These are phyloP conservation scores for Vanderwaltozyma tropicalis DNA, from an alignment of 805 yeast species.

Conservation along the genomic window DNA sequence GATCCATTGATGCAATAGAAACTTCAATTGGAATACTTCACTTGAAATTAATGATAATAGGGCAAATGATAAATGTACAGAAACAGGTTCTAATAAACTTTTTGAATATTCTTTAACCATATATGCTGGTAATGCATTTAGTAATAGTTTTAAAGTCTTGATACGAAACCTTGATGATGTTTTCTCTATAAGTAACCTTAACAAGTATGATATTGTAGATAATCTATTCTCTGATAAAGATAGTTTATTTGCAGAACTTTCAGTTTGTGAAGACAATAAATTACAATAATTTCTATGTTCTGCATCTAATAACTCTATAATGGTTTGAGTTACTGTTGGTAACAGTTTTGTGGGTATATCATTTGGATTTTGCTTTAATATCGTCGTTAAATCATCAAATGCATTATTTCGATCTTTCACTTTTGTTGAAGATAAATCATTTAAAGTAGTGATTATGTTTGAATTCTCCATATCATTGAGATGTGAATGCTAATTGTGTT, in stretches of 20 bases:
- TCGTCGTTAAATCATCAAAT: conserved; percentile 31
- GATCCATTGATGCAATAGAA: conserved; percentile 19
- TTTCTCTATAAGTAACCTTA: conserved; percentile 24
- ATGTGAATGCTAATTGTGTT: too few species aligned
- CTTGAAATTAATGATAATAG: conserved; percentile 12
- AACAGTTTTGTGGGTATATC: conserved; percentile 14
- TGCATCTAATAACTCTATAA: conserved; percentile 24
- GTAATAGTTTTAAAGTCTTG: conserved; percentile 17
- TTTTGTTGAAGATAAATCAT: conserved; percentile 37
- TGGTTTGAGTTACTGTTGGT: conserved; percentile 16
- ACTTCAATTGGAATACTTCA: conserved; percentile 17
- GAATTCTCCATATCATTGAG: conserved; percentile 1
- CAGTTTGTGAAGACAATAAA: conserved; percentile 2
- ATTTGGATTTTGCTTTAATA: conserved; percentile 15
- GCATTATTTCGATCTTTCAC: conserved; percentile 48
- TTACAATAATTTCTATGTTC: conserved; percentile 29
- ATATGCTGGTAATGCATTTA: conserved; percentile 18
- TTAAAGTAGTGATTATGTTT: conserved; percentile 5
- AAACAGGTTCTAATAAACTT: conserved; percentile 11
- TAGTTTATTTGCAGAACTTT: conserved; percentile 25
- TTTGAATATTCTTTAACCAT: conserved; percentile 9
- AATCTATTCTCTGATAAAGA: conserved; percentile 24
- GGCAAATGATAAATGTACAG: conserved; percentile 20
- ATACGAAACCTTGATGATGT: conserved; percentile 15
- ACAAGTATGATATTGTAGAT: conserved; percentile 17